Evolutionary conservation across 768 basidiomycete genomes (phyloP).

Genomic region (Tephrocybe sp.): DNA sequence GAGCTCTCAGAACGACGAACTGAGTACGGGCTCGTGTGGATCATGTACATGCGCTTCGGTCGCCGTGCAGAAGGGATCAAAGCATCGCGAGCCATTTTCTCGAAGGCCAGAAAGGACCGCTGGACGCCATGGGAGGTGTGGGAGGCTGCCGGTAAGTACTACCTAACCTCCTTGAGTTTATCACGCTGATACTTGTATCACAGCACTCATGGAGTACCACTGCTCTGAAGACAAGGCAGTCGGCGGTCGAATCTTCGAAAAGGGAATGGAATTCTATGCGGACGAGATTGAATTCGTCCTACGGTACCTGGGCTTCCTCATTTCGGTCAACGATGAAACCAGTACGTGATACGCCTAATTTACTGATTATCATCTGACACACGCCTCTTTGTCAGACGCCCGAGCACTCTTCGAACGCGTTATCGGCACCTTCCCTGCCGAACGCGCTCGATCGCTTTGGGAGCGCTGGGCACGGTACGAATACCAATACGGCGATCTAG

Average conservation of each 20-base stretch:
- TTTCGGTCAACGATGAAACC: constrained; percentile 92
- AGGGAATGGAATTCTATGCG: constrained; percentile 81
- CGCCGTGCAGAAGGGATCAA: constrained; percentile 86
- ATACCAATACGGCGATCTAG: constrained; percentile 92
- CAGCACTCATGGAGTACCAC: constrained; percentile 95
- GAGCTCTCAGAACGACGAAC: constrained; percentile 58
- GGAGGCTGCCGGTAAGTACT: constrained; percentile 78
- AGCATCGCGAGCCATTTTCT: constrained; percentile 74
- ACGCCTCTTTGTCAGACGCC: constrained; percentile 67
- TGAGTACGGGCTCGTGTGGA: constrained; percentile 80
- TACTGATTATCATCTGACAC: constrained; percentile 2
- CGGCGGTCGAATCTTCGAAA: constrained; percentile 91
- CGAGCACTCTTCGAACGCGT: constrained; percentile 93
- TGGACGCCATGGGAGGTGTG: constrained; percentile 91
- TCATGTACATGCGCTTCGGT: constrained; percentile 92
- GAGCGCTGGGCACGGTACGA: constrained; percentile 96
- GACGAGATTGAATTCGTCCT: constrained; percentile 85
- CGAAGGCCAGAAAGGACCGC: constrained; percentile 72
- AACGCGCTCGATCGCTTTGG: constrained; percentile 86
- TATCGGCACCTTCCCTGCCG: constrained; percentile 73
- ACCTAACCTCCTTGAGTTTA: background rate
- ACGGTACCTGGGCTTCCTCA: constrained; percentile 89
- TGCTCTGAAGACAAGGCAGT: constrained; percentile 76
- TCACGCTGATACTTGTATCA: background rate
- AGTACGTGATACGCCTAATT: constrained; percentile 53